Conservation (phyloP, 177 flowering plant species). For the Telopea speciosissima region DNA sequence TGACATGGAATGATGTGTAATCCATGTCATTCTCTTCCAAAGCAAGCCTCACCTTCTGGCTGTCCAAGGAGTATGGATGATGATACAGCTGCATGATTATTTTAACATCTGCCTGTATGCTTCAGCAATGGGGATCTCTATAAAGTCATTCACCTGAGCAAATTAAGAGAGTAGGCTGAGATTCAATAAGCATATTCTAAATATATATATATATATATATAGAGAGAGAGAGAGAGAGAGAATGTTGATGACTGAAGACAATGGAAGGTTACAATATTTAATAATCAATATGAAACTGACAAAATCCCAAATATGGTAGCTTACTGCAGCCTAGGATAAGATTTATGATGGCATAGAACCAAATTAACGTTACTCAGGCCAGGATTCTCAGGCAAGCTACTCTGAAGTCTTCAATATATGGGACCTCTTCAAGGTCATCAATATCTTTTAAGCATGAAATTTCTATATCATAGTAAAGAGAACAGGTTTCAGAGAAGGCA, state of each 20-base stretch:
- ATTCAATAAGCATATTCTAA: background rate
- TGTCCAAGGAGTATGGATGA: constrained; percentile 80
- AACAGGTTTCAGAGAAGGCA: background rate
- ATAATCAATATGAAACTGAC: too few species aligned
- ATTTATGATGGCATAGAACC: background rate
- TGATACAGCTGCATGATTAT: constrained; percentile 84
- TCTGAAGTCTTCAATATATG: background rate
- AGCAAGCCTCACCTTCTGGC: constrained; percentile 92
- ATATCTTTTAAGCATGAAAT: background rate
- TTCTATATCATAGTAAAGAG: background rate
- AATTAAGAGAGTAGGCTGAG: background rate
- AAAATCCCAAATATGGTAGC: background rate
- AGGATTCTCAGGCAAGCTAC: background rate
- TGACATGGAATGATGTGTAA: constrained; percentile 82
- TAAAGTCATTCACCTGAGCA: constrained; percentile 2
- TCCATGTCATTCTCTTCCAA: constrained; percentile 85
- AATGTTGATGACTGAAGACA: background rate
- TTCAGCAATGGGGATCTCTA: background rate
- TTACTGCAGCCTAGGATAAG: background rate
- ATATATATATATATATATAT: too few species aligned
- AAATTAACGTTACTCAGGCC: background rate
- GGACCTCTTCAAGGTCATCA: background rate
- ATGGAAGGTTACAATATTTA: background rate
- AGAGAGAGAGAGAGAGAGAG: too few species aligned
- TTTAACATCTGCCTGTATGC: constrained; percentile 17